Evolutionary conservation across 1,284 basidiomycete genomes (phyloP).

Genomic region (Cutaneotrichosporon spelunceum): DNA sequence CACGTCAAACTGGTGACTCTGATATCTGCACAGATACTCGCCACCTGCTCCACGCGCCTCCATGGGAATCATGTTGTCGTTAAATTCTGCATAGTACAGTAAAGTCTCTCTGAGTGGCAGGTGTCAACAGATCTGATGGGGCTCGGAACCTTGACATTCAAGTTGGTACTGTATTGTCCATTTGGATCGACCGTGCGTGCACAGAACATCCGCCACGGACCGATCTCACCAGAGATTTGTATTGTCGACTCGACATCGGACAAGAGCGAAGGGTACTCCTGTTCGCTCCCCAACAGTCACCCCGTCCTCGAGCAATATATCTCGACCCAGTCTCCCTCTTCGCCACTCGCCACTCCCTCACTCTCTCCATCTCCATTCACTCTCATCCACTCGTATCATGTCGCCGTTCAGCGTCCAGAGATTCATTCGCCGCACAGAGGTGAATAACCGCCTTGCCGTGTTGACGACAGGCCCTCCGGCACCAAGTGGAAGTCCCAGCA

Average conservation of each 20-base stretch:
- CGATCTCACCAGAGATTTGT: not conserved
- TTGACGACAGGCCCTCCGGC: not conserved
- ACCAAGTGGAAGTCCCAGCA: too few species aligned
- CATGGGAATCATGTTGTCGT: too few species aligned
- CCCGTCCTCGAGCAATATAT: not conserved
- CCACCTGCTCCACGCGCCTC: too few species aligned
- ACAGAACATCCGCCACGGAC: not conserved
- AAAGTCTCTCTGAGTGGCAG: too few species aligned
- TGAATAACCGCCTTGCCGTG: not conserved
- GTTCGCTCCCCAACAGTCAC: not conserved
- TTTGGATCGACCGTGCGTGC: too few species aligned
- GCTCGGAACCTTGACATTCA: too few species aligned
- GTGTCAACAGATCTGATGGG: too few species aligned
- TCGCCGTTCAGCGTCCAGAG: not conserved
- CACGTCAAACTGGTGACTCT: too few species aligned
- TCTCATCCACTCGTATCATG: not conserved
- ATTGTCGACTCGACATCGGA: not conserved
- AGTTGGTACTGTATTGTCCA: too few species aligned
- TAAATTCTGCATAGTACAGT: too few species aligned
- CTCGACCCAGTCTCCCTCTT: not conserved
- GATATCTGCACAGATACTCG: too few species aligned
- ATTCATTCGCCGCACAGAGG: not conserved
- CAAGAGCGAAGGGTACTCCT: not conserved
- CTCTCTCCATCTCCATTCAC: not conserved
- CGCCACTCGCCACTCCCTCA: not conserved